Base-by-base conservation (phyloP, 805 yeast genomes). In the Saturnispora halmiae region DNA sequence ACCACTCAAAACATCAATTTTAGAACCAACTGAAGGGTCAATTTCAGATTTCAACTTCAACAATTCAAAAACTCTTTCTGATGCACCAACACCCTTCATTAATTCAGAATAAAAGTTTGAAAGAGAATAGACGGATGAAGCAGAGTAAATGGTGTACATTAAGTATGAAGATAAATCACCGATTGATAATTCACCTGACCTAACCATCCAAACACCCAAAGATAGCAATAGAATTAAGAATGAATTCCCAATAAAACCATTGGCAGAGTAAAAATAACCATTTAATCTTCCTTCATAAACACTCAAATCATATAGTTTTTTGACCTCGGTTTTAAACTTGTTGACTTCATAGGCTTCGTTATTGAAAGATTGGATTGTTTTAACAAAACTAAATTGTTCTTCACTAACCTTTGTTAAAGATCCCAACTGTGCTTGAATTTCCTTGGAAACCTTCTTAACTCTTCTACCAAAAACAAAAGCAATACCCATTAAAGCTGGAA, bases 1-100 rank as follows among this genome's bases (percentile, higher is more conserved):
- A 28, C 70, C 52, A 32, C 55, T 44, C 26, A 72, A 63, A 16
- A 24, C 37, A 24, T 39, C 30, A 19, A 39, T 33, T 10, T 32
- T 31, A 27, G 52, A 51, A 20, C 97, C 97, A 18, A 66, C 55
- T 2, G 81, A 72, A 2, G 88, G 75, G 13, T 73, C 68, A 36
- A 88, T 85, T 9, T 67, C 59, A 0, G 96, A 94, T 48, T 77
- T 68, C 59, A 86, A 70, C 46, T 83, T 92, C 45, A 81, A 76
- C 37, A 90, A 66, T 57, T 90, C 97, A 65, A 90, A 88, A 20
- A 90, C 74, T 45, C 97, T 69, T 38, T 87, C 80, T 0, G 96
- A 92, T 0, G 97, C 96, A 38, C 97, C 97, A 6, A 88, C 83
- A 42, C 96, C 97, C 64, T 90, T 90, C 96, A 90, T 90, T 44